phyloP scores from a whole-genome alignment of 1,284 basidiomycete genomes.

The Malassezia furfur region DNA sequence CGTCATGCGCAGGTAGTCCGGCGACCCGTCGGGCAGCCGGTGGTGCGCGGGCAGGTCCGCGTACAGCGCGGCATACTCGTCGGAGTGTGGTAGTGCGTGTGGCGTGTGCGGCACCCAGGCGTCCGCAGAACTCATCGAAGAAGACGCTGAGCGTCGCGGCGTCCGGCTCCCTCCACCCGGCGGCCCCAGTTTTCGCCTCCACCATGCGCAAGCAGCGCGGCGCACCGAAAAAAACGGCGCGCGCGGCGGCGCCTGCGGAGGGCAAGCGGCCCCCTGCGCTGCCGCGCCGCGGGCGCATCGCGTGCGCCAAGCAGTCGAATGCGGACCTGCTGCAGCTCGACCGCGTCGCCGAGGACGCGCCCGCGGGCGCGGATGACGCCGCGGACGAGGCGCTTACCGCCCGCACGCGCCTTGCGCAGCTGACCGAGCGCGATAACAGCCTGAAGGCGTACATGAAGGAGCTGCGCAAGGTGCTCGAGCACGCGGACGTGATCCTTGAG shows the following conservation, averaged over 20 bases:
- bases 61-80: conserved; percentile 49
- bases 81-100: neutral
- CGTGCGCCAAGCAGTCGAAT: conserved; percentile 13
- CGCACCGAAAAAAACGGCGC: neutral
- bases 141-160: neutral
- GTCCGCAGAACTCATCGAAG: too few species aligned
- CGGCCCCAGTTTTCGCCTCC: too few species aligned
- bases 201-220: conserved; percentile 3
- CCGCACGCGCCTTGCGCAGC: conserved; percentile 3
- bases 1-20: conserved; percentile 89
- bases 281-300: conserved; percentile 8
- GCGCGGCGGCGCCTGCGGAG: neutral
- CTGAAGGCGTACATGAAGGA: conserved; percentile 49
- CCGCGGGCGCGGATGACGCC: neutral
- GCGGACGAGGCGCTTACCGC: conserved; percentile 1
- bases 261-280: neutral
- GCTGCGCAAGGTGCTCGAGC: conserved; percentile 83
- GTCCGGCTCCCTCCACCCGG: too few species aligned
- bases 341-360: neutral
- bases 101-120: conserved; percentile 1
- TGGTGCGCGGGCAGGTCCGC: conserved; percentile 61
- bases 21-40: conserved; percentile 62
- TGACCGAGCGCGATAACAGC: conserved; percentile 34
- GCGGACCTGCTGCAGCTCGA: conserved; percentile 15
- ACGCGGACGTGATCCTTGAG: conserved; percentile 70